A percentile compares a stretch with the other conserved stretches of the same genome.
Conservation (phyloP, 257 asterid species). For the Sherardia arvensis region DNA sequence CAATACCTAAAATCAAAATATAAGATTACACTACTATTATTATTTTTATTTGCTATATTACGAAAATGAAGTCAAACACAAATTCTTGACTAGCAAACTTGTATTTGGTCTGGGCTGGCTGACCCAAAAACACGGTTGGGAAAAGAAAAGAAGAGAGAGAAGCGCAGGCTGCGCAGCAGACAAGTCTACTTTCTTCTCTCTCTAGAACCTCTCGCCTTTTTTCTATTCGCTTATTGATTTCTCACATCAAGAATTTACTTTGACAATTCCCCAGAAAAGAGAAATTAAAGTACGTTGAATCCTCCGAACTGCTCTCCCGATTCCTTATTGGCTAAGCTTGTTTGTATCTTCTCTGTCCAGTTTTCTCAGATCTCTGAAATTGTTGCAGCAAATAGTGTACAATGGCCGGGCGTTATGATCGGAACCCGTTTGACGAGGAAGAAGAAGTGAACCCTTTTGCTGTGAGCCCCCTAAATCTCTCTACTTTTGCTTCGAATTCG, state of each 20-base stretch:
- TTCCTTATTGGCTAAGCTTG: conserved; percentile 15
- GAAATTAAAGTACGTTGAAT: conserved; percentile 4
- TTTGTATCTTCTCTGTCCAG: not conserved
- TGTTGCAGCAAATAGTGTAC: not conserved
- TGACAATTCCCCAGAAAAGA: not conserved
- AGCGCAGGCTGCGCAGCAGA: no score
- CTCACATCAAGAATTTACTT: conserved; percentile 5
- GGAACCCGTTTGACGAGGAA: conserved; percentile 36
- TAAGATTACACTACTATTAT: no score
- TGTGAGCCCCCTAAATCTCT: conserved; percentile 7
- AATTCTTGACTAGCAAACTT: not conserved
- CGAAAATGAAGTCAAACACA: no score
- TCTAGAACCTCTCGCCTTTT: conserved; percentile 6
- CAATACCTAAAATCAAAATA: no score
- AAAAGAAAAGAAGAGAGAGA: not conserved
- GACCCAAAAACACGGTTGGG: not conserved
- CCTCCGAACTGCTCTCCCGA: conserved; percentile 6
- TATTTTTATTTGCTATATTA: no score
- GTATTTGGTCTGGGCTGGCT: conserved; percentile 8
- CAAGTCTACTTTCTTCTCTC: conserved; percentile 9
- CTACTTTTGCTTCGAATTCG: conserved; percentile 2
- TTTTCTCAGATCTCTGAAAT: conserved; percentile 13
- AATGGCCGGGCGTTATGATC: conserved; percentile 53
- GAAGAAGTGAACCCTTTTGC: conserved; percentile 32
- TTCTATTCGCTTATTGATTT: conserved; percentile 6